phyloP scores from a whole-genome alignment of 75 land plant species.

The Larix kaempferi region DNA sequence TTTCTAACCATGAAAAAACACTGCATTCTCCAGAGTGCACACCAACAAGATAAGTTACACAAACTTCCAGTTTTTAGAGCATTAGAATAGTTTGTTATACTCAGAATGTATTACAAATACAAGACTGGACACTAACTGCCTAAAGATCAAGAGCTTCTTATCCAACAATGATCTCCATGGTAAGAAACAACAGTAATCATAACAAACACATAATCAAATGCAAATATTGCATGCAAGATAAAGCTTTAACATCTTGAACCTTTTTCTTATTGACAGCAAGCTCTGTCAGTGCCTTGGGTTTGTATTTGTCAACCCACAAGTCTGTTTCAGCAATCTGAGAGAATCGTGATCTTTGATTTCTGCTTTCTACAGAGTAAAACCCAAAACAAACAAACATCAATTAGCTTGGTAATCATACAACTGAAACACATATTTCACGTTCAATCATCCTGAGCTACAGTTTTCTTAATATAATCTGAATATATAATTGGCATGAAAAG shows the following conservation, averaged over 20 bases:
- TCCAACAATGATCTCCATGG: background rate
- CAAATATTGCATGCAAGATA: conserved; percentile 1
- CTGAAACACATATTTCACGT: background rate
- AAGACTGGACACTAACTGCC: background rate
- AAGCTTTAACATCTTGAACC: conserved; percentile 26
- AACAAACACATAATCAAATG: background rate
- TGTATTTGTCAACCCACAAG: conserved; percentile 83
- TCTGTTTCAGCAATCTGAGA: conserved; percentile 15
- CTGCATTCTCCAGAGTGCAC: background rate
- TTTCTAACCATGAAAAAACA: background rate
- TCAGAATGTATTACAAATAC: background rate
- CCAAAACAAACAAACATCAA: background rate
- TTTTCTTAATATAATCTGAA: background rate
- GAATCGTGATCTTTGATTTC: conserved; percentile 12
- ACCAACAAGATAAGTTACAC: background rate
- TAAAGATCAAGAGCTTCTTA: background rate
- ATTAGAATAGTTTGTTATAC: background rate
- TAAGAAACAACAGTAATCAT: background rate
- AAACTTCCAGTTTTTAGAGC: background rate
- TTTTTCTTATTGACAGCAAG: conserved; percentile 88
- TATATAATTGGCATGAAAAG: background rate
- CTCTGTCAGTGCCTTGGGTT: conserved; percentile 48
- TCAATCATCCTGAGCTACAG: background rate
- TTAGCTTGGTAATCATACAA: background rate
- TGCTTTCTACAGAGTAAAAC: background rate